Evolutionary conservation across 257 asterid genomes (phyloP).

Genomic region (Voacanga thouarsii): DNA sequence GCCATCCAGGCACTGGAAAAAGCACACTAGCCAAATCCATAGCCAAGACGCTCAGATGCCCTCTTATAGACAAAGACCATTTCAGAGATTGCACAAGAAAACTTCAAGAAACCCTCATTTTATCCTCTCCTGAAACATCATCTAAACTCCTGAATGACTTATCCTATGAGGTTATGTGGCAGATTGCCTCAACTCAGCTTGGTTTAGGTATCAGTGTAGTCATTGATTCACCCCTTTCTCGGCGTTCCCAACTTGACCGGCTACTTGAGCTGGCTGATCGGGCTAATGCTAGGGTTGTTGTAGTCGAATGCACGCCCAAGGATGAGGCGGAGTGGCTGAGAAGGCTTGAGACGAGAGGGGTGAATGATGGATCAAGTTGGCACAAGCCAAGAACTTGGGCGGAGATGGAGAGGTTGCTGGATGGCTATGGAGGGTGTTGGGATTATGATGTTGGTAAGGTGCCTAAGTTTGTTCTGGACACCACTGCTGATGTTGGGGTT

Average conservation of each 20-base stretch:
- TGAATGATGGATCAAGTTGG: slow-evolving; percentile 41
- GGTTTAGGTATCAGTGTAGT: slow-evolving; percentile 50
- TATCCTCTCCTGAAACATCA: slow-evolving; percentile 27
- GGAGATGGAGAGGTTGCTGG: slow-evolving; percentile 64
- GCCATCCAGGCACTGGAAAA: slow-evolving; percentile 88
- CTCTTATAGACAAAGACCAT: slow-evolving; percentile 71
- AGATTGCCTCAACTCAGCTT: slow-evolving; percentile 48
- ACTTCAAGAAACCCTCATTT: slow-evolving; percentile 36
- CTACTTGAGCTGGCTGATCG: slow-evolving; percentile 32
- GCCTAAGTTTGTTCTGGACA: slow-evolving; percentile 56
- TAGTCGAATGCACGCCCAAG: slow-evolving; percentile 62
- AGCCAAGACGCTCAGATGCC: slow-evolving; percentile 52
- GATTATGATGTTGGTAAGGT: slow-evolving; percentile 65
- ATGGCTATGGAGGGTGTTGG: slow-evolving; percentile 64
- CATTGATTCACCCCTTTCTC: slow-evolving; percentile 67
- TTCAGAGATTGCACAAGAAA: slow-evolving; percentile 50
- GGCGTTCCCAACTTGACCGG: slow-evolving; percentile 44
- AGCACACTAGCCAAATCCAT: slow-evolving; percentile 56
- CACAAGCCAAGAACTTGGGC: slow-evolving; percentile 67
- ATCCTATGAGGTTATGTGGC: slow-evolving; percentile 67
- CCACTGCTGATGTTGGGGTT: slow-evolving; percentile 36
- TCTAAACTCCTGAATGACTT: slow-evolving; percentile 54
- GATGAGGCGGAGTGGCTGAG: slow-evolving; percentile 62
- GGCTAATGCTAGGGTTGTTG: slow-evolving; percentile 30
- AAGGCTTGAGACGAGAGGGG: slow-evolving; percentile 57